Base-by-base conservation (phyloP, 1,139 yeast species). In the Nakaseomyces glabratus region DNA sequence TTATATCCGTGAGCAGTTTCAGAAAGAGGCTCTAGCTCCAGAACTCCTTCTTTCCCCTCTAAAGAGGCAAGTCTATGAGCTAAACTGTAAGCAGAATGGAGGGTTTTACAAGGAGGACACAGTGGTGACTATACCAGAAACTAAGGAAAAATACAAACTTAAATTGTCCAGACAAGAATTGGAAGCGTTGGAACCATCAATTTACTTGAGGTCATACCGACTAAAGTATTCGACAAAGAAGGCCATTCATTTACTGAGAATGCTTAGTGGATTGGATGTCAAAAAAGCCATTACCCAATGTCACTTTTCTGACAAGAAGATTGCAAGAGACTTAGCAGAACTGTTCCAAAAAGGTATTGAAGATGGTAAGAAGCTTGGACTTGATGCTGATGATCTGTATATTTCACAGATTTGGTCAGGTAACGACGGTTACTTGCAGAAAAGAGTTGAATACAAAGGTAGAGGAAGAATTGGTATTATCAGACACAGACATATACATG, bases 351-450 rank as follows among this genome's bases (percentile, higher is more conserved):
- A 72, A 35, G 95, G 93, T 8, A 56, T 84, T 32, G 69, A 73
- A 34, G 86, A 84, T 52, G 86, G 88, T 18, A 63, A 69, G 42
- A 64, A 62, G 30, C 60, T 78, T 44, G 76, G 78, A 2, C 59
- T 81, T 44, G 61, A 79, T 45, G 69, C 73, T 14, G 71, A 79
- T 45, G 69, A 70, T 28, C 60, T 88, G 36, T 84, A 79, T 51
- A 71, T 90, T 41, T 76, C 80, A 35, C 82, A 82, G 53, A 74
- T 86, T 44, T 90, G 97, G 97, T 78, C 77, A 19, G 96, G 96
- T 32, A 76, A 85, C 42, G 97, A 88, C 57, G 95, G 95, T 11
- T 53, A 61, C 35, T 75, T 82, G 76, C 55, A 57, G 34, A 79
- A 73, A 58, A 72, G 93, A 57, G 60, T 77, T n/a, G 95, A 88